Conservation (phyloP, 73 alveolate species). For the Uronychia binucleata region DNA sequence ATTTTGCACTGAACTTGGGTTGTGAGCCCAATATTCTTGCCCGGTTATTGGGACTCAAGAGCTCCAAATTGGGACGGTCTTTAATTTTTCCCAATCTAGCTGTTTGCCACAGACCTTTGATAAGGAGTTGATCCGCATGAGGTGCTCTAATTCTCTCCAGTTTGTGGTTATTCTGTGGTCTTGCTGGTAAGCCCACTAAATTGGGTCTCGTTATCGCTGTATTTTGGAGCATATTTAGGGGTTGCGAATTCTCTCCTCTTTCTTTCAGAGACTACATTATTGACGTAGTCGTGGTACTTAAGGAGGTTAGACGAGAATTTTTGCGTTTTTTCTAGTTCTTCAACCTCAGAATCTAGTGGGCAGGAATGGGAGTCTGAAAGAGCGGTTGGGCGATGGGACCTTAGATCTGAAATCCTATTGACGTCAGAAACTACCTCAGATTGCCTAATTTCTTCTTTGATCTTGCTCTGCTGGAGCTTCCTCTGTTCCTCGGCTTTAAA, state of each 20-base stretch:
- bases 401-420: background rate
- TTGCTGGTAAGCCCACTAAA: no score
- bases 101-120: no score
- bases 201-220: no score
- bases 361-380: background rate
- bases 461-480: background rate
- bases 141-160: no score
- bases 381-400: background rate
- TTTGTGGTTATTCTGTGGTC: no score
- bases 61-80: no score
- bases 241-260: background rate
- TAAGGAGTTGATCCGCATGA: no score
- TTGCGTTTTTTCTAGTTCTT: background rate
- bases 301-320: background rate
- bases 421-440: background rate
- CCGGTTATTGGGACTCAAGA: no score
- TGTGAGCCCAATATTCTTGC: no score
- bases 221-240: no score
- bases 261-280: constrained; percentile 45
- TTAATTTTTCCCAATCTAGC: no score
- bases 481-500: background rate
- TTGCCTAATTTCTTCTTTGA: background rate
- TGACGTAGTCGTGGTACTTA: constrained; percentile 26
- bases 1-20: no score
- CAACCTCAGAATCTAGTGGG: background rate